Conservation (phyloP, 495 filamentous ascomycete species). For the Talaromyces ruber region DNA sequence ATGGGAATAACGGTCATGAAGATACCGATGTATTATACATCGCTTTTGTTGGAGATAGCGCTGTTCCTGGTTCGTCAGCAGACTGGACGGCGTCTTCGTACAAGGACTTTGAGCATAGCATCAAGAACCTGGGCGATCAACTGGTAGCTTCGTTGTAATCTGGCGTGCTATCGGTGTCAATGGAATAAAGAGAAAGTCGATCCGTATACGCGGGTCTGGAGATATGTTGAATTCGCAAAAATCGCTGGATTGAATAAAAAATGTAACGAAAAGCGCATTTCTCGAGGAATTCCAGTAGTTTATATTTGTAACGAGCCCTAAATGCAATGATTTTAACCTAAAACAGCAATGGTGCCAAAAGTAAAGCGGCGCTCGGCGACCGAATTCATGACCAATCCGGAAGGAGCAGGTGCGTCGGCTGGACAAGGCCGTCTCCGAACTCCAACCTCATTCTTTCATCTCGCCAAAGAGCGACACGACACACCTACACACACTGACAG, state of each 20-base stretch:
- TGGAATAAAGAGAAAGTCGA: not conserved
- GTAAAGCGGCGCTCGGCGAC: not conserved
- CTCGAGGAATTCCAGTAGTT: not conserved
- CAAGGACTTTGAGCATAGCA: slow-evolving; percentile 32
- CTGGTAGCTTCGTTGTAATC: slow-evolving; percentile 5
- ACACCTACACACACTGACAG: not conserved
- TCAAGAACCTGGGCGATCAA: slow-evolving; percentile 31
- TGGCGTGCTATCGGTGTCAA: not conserved
- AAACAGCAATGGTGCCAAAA: not conserved
- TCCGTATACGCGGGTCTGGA: not conserved
- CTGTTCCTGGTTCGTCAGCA: slow-evolving; percentile 35
- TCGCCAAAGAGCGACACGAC: not conserved
- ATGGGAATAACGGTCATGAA: slow-evolving; percentile 37
- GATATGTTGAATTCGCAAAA: not conserved
- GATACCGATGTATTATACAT: slow-evolving; percentile 42
- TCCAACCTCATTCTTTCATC: not conserved
- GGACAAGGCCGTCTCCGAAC: not conserved
- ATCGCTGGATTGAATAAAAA: not conserved
- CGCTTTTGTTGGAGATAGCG: slow-evolving; percentile 37
- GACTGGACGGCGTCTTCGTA: slow-evolving; percentile 36
- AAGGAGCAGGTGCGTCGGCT: not conserved
- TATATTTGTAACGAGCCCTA: not conserved
- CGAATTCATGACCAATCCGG: not conserved
- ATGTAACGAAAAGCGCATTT: not conserved
- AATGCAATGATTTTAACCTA: not conserved